phyloP scores from a whole-genome alignment of 148 eudicot genomes.

The Vaccinium vitisidaea region DNA sequence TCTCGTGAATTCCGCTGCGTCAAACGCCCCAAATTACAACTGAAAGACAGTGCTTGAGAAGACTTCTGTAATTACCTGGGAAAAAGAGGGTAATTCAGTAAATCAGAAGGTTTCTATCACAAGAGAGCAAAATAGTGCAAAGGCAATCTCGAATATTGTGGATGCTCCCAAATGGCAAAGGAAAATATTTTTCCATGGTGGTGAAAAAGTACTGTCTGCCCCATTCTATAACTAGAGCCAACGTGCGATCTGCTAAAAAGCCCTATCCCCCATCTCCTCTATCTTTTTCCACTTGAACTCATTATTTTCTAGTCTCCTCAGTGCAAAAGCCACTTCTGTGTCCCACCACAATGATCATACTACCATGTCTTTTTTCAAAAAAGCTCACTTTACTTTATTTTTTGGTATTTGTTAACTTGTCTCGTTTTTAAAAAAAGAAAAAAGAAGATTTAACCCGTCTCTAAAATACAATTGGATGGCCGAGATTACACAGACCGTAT shows the following conservation, averaged over 20 bases:
- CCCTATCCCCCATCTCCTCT: background rate
- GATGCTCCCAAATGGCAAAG: conserved; percentile 6
- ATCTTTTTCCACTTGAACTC: background rate
- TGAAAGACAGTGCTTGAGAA: background rate
- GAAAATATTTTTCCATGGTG: background rate
- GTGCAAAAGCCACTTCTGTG: conserved; percentile 11
- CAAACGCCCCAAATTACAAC: background rate
- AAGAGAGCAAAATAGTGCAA: too few species aligned
- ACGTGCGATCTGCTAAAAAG: conserved; percentile 22
- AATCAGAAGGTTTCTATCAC: background rate
- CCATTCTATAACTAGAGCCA: background rate
- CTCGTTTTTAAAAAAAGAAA: too few species aligned
- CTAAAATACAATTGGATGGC: too few species aligned
- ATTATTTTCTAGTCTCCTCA: background rate
- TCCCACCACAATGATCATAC: background rate
- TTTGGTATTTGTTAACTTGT: too few species aligned
- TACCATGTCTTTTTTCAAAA: background rate
- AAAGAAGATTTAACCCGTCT: too few species aligned
- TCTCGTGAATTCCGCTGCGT: too few species aligned
- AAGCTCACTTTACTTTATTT: too few species aligned
- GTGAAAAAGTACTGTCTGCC: background rate
- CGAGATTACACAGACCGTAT: too few species aligned
- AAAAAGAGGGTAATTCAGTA: background rate
- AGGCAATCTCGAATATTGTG: conserved; percentile 9
- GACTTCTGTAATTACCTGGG: background rate